Evolutionary conservation across 352 stramenopile species (phyloP), one percentile per base, ranked within the genome.

Genomic region (Plasmopara muralis): DNA sequence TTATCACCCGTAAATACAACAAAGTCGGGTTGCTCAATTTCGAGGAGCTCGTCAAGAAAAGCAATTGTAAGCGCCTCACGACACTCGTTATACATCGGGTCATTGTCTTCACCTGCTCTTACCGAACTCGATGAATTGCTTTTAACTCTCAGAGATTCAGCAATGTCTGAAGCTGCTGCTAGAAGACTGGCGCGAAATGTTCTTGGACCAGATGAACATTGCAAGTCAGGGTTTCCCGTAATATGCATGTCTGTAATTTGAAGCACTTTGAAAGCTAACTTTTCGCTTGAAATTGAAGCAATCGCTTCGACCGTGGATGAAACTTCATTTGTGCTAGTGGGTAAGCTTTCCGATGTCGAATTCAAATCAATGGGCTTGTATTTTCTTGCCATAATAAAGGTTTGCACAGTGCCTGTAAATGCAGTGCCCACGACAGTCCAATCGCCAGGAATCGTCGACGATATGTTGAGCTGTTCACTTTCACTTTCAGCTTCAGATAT

Each of bases 191-290:
- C 37, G 13, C 57, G 62, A 25, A 64, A 55, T 7, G 44, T 41
- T 29, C 31, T 31, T 2, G 78, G 68, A 8, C 50, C 30, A 30
- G 68, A 53, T 0, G 49, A 57, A 43, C 77, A 89, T 4, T 13
- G 9, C 16, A 66, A 50, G 53, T 60, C 41, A 29, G 61, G 53
- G 66, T 67, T 43, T 15, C 75, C 78, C 0, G 74, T 74, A 43
- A 74, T 69, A 44, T 89, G 78, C 41, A 87, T 61, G 54, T 89
- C 78, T 0, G 78, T 74, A 42, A 89, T 57, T 63, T 89, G 78
- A 12, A 89, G 56, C 33, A 89, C 68, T 64, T 78, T 79, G 57
- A 80, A 83, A 9, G 68, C 45, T 1, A 87, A 53, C 10, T 56
- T 43, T 15, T 68, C 50, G 41, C 28, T 53, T 16, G 58, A 50